These are phyloP conservation scores for Alternaria alternata DNA, from an alignment of 2,329 filamentous ascomycete genomes.

Conservation along the genomic window DNA sequence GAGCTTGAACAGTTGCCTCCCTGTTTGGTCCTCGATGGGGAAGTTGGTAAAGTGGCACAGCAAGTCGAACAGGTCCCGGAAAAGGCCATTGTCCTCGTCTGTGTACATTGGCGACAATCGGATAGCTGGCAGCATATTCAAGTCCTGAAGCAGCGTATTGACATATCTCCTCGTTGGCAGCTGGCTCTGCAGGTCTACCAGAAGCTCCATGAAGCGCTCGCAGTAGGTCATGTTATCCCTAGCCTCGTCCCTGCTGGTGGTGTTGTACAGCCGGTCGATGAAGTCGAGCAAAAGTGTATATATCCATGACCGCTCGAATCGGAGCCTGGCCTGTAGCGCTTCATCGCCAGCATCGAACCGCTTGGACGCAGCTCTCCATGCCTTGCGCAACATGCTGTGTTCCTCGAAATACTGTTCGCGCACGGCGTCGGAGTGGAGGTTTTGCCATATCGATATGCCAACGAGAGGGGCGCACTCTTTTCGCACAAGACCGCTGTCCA, in stretches of 20 bases:
- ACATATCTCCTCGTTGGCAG: slow-evolving; percentile 93
- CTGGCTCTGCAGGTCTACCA: slow-evolving; percentile 91
- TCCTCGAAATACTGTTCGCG: slow-evolving; percentile 78
- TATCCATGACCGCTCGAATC: slow-evolving; percentile 94
- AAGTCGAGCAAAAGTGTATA: slow-evolving; percentile 88
- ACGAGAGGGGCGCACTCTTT: slow-evolving; percentile 97
- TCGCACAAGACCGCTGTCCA: slow-evolving; percentile 86
- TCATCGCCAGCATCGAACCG: slow-evolving; percentile 89
- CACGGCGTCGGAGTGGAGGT: slow-evolving; percentile 78
- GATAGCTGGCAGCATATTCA: slow-evolving; percentile 82
- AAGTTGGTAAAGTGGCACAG: slow-evolving; percentile 88
- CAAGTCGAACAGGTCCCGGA: slow-evolving; percentile 83
- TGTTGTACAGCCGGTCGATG: slow-evolving; percentile 72
- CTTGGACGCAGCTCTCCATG: slow-evolving; percentile 87
- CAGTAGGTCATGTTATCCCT: slow-evolving; percentile 79
- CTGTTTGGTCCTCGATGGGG: slow-evolving; percentile 89
- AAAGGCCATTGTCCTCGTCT: slow-evolving; percentile 74
- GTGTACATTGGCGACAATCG: slow-evolving; percentile 80
- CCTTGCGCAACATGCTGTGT: slow-evolving; percentile 78
- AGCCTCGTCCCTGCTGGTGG: slow-evolving; percentile 44
- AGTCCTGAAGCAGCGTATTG: slow-evolving; percentile 84
- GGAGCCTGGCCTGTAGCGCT: slow-evolving; percentile 75
- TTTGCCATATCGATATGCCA: slow-evolving; percentile 95
- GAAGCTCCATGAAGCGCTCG: slow-evolving; percentile 90
- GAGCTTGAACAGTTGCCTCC: slow-evolving; percentile 73